Conservation (phyloP, 1,139 yeast species). For the Magnusiomyces magnusii region DNA sequence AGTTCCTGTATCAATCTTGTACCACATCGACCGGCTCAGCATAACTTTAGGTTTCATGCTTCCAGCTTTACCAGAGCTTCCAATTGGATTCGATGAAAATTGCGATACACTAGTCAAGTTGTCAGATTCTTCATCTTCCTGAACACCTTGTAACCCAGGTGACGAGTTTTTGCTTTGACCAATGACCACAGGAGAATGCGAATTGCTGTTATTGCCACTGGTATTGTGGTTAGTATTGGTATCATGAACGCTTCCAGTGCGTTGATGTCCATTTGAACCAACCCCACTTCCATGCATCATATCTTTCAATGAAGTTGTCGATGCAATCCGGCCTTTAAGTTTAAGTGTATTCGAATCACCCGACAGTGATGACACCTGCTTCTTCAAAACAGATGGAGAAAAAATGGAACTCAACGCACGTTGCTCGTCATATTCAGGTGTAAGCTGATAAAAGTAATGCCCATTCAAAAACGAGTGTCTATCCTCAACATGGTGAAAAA, state of each 20-base stretch:
- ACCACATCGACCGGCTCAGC: slow-evolving; percentile 53
- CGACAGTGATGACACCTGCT: not conserved
- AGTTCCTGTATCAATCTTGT: slow-evolving; percentile 64
- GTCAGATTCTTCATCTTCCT: not conserved
- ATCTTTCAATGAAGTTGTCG: slow-evolving; percentile 10
- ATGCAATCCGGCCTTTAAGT: slow-evolving; percentile 6
- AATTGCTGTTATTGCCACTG: not conserved
- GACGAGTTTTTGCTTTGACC: not conserved
- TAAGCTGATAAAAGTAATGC: slow-evolving; percentile 76
- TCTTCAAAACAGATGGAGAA: slow-evolving; percentile 4
- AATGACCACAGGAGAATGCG: not conserved
- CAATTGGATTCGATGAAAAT: not conserved
- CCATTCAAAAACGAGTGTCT: slow-evolving; percentile 87
- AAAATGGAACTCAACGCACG: slow-evolving; percentile 5
- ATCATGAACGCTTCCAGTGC: not conserved
- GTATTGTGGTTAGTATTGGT: no score
- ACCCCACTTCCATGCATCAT: slow-evolving; percentile 3
- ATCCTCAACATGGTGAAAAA: slow-evolving; percentile 73
- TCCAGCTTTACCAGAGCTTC: not conserved
- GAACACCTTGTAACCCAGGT: not conserved
- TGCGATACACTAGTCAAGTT: not conserved
- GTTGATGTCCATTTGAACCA: not conserved
- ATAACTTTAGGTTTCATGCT: slow-evolving; percentile 33
- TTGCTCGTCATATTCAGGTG: slow-evolving; percentile 42
- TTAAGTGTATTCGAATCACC: not conserved